Evolutionary conservation across 2,329 filamentous ascomycete species (phyloP).

Genomic region (Chaetomium sp.): DNA sequence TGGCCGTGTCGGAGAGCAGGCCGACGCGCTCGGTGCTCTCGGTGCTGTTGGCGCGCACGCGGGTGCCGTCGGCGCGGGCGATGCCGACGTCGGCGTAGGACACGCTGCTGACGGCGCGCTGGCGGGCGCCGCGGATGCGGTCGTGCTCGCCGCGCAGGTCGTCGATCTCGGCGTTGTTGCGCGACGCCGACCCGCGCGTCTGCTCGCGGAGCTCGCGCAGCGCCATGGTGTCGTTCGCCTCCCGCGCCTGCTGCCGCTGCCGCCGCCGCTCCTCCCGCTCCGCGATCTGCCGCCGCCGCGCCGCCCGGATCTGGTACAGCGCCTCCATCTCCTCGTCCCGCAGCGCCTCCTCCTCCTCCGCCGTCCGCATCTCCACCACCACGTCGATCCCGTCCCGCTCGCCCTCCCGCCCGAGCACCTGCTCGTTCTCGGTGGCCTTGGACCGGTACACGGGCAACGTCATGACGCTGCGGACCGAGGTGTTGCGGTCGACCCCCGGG

Average conservation of each 20-base stretch:
- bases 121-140: slow-evolving; percentile 60
- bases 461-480: slow-evolving; percentile 89
- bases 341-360: slow-evolving; percentile 74
- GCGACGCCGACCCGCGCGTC: slow-evolving; percentile 49
- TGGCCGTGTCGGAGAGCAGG: slow-evolving; percentile 71
- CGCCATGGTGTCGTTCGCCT: slow-evolving; percentile 67
- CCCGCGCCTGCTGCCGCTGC: slow-evolving; percentile 70
- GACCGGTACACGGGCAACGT: slow-evolving; percentile 84
- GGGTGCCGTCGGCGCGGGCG: slow-evolving; percentile 74
- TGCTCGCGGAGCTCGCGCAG: slow-evolving; percentile 67
- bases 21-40: slow-evolving; percentile 70
- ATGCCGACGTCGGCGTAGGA: slow-evolving; percentile 76
- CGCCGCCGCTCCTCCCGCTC: slow-evolving; percentile 77
- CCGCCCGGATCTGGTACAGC: slow-evolving; percentile 83
- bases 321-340: slow-evolving; percentile 92
- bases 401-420: slow-evolving; percentile 83
- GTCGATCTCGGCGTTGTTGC: slow-evolving; percentile 59
- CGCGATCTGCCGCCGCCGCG: slow-evolving; percentile 71
- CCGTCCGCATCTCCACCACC: slow-evolving; percentile 81
- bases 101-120: slow-evolving; percentile 72
- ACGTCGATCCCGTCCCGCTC: slow-evolving; percentile 90
- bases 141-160: slow-evolving; percentile 60
- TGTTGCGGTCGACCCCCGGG: slow-evolving; percentile 70
- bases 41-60: slow-evolving; percentile 70
- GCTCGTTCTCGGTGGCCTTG: slow-evolving; percentile 73